phyloP scores from a whole-genome alignment of 768 basidiomycete genomes.

The Boletus rubropictus region DNA sequence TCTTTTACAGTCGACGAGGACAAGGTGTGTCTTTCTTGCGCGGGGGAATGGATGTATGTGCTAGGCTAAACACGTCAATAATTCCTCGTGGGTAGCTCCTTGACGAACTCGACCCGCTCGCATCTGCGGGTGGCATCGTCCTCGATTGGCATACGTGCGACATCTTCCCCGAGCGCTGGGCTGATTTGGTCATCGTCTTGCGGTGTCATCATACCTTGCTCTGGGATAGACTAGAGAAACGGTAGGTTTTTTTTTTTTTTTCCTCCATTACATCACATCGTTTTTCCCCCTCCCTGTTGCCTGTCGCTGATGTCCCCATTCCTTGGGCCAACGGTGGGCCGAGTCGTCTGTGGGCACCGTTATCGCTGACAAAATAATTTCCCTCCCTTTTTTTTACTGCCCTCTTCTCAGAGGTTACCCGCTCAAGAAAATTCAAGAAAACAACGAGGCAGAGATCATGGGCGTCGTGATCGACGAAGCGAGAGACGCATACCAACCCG shows the following conservation, averaged over 20 bases:
- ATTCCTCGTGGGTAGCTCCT: conserved; percentile 52
- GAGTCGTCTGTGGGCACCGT: not conserved
- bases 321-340: not conserved
- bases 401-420: conserved; percentile 62
- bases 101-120: conserved; percentile 78
- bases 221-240: conserved; percentile 86
- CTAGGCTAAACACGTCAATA: not conserved
- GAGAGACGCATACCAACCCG: conserved; percentile 72
- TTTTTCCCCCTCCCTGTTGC: not conserved
- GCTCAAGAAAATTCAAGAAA: conserved; percentile 93
- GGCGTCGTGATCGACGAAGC: conserved; percentile 87
- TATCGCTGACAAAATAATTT: not conserved
- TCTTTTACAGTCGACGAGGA: conserved; percentile 94
- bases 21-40: conserved; percentile 53
- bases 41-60: too few species aligned
- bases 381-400: not conserved
- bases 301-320: too few species aligned
- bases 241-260: conserved; percentile 36
- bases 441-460: conserved; percentile 99
- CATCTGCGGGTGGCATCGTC: conserved; percentile 67
- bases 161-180: conserved; percentile 92
- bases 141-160: conserved; percentile 96
- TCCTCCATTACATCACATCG: not conserved
- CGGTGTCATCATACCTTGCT: conserved; percentile 81
- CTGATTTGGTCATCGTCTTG: conserved; percentile 90